These are phyloP conservation scores for Scenedesmus sp. DNA, from an alignment of 163 green algal species.

Conservation along the genomic window DNA sequence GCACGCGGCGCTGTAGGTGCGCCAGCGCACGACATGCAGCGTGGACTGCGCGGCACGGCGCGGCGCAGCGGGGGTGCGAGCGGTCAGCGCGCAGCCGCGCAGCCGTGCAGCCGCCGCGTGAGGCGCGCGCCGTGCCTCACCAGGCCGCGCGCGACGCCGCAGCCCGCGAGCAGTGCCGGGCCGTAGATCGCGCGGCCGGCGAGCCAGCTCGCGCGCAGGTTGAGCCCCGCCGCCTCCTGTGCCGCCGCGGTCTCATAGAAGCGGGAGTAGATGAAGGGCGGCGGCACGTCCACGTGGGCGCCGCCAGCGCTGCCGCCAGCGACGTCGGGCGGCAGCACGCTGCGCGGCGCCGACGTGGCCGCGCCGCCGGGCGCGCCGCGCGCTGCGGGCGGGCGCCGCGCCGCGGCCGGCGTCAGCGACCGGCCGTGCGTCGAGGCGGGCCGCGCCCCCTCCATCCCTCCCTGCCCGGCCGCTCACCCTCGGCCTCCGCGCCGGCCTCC, in stretches of 20 bases:
- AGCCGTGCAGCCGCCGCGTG: too few species aligned
- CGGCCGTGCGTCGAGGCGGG: too few species aligned
- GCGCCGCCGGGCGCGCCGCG: too few species aligned
- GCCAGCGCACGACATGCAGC: slow-evolving; percentile 15
- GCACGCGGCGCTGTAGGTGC: not conserved
- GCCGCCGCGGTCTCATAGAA: not conserved
- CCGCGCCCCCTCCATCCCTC: too few species aligned
- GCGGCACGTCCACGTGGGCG: not conserved
- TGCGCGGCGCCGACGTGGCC: not conserved
- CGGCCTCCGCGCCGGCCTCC: not conserved
- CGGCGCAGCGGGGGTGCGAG: not conserved
- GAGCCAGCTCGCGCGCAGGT: slow-evolving; percentile 26
- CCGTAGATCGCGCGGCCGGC: slow-evolving; percentile 26
- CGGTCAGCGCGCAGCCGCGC: too few species aligned
- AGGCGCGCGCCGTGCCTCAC: slow-evolving; percentile 10
- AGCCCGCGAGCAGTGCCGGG: slow-evolving; percentile 12
- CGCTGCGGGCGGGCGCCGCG: too few species aligned
- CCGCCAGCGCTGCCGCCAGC: too few species aligned
- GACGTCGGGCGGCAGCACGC: not conserved
- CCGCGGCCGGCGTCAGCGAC: too few species aligned
- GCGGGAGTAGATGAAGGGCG: slow-evolving; percentile 13
- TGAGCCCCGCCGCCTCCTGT: not conserved
- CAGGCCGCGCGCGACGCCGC: slow-evolving; percentile 14
- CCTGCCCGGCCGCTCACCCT: too few species aligned
- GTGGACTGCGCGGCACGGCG: slow-evolving; percentile 23